A percentile compares a stretch with the other conserved stretches of the same genome.
phyloP scores from a whole-genome alignment of 768 basidiomycete genomes.

The Phlegmacium glaucopus region DNA sequence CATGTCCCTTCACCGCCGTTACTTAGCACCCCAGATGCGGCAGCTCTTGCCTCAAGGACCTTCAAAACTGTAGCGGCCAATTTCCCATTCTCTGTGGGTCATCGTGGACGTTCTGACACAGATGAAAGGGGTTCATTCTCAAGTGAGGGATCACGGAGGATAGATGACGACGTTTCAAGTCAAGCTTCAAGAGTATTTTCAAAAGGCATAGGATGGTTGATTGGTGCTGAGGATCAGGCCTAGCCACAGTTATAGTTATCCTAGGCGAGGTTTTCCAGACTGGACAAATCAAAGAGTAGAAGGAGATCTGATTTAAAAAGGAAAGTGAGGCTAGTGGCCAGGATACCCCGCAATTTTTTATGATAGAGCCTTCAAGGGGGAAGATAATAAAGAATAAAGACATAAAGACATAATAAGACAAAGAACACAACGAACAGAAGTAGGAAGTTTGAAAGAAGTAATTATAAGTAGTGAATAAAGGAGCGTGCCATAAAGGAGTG shows the following conservation, averaged over 20 bases:
- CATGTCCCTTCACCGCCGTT: slow-evolving; percentile 68
- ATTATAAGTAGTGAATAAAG: slow-evolving; percentile 11
- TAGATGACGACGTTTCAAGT: slow-evolving; percentile 62
- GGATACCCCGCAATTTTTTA: neutral
- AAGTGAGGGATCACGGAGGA: slow-evolving; percentile 37
- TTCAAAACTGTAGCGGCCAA: slow-evolving; percentile 74
- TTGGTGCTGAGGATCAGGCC: slow-evolving; percentile 73
- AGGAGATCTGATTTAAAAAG: neutral
- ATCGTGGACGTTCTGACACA: slow-evolving; percentile 33
- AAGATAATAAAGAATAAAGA: slow-evolving; percentile 17
- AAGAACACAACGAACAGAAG: slow-evolving; percentile 9
- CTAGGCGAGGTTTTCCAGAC: slow-evolving; percentile 6
- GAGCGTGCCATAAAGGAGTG: slow-evolving; percentile 14
- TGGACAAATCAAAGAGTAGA: slow-evolving; percentile 10
- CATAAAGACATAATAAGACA: slow-evolving; percentile 21
- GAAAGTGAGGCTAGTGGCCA: neutral
- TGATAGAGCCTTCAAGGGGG: neutral
- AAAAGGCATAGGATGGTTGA: slow-evolving; percentile 93
- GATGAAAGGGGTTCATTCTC: slow-evolving; percentile 39
- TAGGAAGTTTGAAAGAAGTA: slow-evolving; percentile 5
- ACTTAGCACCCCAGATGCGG: slow-evolving; percentile 72
- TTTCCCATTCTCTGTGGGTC: slow-evolving; percentile 62
- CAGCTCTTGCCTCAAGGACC: slow-evolving; percentile 76
- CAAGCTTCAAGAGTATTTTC: slow-evolving; percentile 79
- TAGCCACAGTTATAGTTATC: slow-evolving; percentile 9